Evolutionary conservation across 352 stramenopile species (phyloP), one percentile per base, ranked within the genome.

Genomic region (Phytophthora multivora): DNA sequence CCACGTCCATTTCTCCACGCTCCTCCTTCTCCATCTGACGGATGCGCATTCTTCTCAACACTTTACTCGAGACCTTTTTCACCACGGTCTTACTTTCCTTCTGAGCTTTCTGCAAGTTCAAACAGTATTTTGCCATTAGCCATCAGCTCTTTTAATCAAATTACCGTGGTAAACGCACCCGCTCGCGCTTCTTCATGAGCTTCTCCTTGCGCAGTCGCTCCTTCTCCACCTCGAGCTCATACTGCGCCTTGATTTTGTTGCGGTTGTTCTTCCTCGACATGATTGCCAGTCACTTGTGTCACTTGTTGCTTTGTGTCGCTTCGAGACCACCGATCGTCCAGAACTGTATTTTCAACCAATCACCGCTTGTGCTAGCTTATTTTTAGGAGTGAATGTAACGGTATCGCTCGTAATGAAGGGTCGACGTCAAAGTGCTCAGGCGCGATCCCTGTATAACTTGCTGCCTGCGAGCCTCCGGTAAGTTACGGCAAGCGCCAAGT

Each of bases 231-330:
- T 91, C 83, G 39, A 89, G 67, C 60, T 91, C 83, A 66, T 89
- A 86, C 79, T 91, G 83, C 10, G 83, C 80, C 69, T 91, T 90
- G 52, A 90, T 88, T 53, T 88, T 87, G 66, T 68, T 83, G 53
- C 81, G 80, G 65, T 88, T 91, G 66, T 90, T 90, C 79, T 91
- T 91, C 63, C 79, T 79, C 41, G 83, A 91, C 83, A 91, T 91
- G 42, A 51, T 12, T 13, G 28, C 28, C 28, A 33, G 26, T 31
- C 28, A n/a, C 18, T 45, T 19, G 23, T 16, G 0, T n/a, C 12
- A 15, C 21, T 31, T 12, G 10, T 50, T 31, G n/a, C 33, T 11
- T 33, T 61, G 41, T 55, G 57, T 64, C 63, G 57, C 58, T 65
- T 73, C 61, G 59, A 56, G 50, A 35, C 62, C 62, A 69, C 31